These are phyloP conservation scores for Leccinum arenicola DNA, from an alignment of 768 basidiomycete species.

Conservation along the genomic window DNA sequence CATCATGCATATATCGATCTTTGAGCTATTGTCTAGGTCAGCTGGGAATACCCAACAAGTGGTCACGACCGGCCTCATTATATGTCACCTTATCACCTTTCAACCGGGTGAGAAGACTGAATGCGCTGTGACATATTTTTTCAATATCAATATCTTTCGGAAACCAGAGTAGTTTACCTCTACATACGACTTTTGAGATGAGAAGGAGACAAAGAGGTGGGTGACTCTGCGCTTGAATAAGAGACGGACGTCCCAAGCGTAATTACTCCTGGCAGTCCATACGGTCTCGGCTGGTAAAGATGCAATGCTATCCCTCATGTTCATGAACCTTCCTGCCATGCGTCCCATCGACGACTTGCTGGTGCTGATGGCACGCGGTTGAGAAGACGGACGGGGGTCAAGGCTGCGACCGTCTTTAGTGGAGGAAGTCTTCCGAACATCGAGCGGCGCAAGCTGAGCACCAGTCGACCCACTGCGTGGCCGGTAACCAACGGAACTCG, in stretches of 20 bases:
- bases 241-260: conserved; percentile 34
- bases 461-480: conserved; percentile 25
- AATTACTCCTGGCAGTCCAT: no score
- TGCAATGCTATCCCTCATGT: no score
- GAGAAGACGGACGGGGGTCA: conserved; percentile 25
- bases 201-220: conserved; percentile 70
- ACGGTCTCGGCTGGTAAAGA: no score
- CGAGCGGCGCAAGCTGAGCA: background rate
- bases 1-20: no score
- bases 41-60: background rate
- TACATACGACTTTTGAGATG: conserved; percentile 79
- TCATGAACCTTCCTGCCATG: no score
- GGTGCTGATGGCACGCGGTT: no score
- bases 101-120: background rate
- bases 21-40: conserved; percentile 45
- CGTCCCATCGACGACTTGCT: no score
- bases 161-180: conserved; percentile 93
- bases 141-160: conserved; percentile 85
- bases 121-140: conserved; percentile 67
- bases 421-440: conserved; percentile 8
- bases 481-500: conserved; percentile 25
- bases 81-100: conserved; percentile 91
- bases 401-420: conserved; percentile 36
- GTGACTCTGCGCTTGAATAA: conserved; percentile 90
- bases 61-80: conserved; percentile 44